Base-by-base conservation (phyloP, 495 filamentous ascomycete species). In the Cryomyces antarcticus region DNA sequence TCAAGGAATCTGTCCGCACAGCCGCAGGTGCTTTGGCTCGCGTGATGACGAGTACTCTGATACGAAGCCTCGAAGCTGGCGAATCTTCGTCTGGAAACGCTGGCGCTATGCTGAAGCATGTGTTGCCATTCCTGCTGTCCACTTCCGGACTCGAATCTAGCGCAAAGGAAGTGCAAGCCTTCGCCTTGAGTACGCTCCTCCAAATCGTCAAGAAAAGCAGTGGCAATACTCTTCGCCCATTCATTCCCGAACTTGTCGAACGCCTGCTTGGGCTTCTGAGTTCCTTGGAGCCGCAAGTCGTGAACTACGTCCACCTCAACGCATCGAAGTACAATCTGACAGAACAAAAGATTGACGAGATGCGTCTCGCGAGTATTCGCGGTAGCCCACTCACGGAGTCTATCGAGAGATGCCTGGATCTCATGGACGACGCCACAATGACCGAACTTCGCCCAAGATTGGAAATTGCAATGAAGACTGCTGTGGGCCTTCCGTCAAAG, bases 241-340 rank as follows among this genome's bases (percentile, higher is more conserved):
- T 85, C 56, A 73, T 93, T 11, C 75, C 88, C 0, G 69, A 71
- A 31, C 75, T 96, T 37, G 69, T 94, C 7, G 80, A 85, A 40
- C 79, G 81, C 45, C 72, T 88, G 30, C 63, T 97, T 7, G 74
- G 71, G 7, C 70, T 87, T 6, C 64, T 95, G 10, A 93, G 81
- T 54, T 83, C 83, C 1, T 62, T 95, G 30, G 89, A 97, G 61
- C 80, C 75, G 0, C 78, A 92, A 47, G 73, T 68, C 7, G 72
- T 95, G 52, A 94, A 96, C 51, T 95, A 94, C 54, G 64, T 93
- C 43, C 85, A 93, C 61, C 72, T 93, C 47, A 86, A 89, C 49
- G 81, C 83, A 0, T 74, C 78, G 31, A 85, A 88, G 45, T 93
- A 93, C 49, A 79, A 82, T 42, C 64, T 85, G 13, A 84, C 77